A percentile compares a stretch with the other conserved stretches of the same genome.
Conservation (phyloP, 1,139 yeast genomes). For the Zygosaccharomyces sapae region DNA sequence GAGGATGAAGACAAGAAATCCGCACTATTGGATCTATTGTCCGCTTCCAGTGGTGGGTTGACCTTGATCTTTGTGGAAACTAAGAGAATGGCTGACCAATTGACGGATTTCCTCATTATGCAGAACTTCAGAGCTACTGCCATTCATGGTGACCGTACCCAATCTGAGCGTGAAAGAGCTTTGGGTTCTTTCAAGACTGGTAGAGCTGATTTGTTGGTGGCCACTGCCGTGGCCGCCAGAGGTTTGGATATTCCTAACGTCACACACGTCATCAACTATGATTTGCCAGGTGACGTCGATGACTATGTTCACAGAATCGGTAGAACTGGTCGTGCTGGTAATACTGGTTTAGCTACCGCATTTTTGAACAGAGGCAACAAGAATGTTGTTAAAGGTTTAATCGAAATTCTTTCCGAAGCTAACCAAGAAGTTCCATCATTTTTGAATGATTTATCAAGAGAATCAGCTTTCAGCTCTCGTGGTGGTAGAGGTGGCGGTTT, state of each 20-base stretch:
- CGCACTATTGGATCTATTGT: conserved; percentile 80
- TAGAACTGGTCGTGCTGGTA: conserved; percentile 99
- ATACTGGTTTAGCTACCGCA: conserved; percentile 96
- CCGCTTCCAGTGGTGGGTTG: conserved; percentile 67
- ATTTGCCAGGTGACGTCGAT: conserved; percentile 93
- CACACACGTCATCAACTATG: conserved; percentile 94
- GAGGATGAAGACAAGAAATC: conserved; percentile 95
- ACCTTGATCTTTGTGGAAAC: conserved; percentile 96
- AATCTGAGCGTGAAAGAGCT: conserved; percentile 96
- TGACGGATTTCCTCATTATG: conserved; percentile 85
- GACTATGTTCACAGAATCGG: conserved; percentile 99
- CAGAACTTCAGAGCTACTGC: conserved; percentile 96
- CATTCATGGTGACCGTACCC: conserved; percentile 98
- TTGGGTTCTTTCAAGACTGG: conserved; percentile 61
- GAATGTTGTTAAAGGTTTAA: conserved; percentile 81
- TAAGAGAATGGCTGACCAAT: conserved; percentile 95
- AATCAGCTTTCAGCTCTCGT: conserved; percentile 59
- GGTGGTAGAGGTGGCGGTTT: conserved; percentile 51
- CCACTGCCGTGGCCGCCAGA: conserved; percentile 95
- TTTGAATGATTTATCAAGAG: conserved; percentile 76
- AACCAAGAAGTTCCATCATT: conserved; percentile 96
- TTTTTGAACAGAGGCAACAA: conserved; percentile 95
- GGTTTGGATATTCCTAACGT: conserved; percentile 99
- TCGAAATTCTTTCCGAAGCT: conserved; percentile 88
- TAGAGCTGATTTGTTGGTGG: conserved; percentile 63